Percentiles rank a stretch among this genome's conserved stretches.
Evolutionary conservation across 2,329 filamentous ascomycete genomes (phyloP).

Genomic region (Talaromyces amestolkiae): DNA sequence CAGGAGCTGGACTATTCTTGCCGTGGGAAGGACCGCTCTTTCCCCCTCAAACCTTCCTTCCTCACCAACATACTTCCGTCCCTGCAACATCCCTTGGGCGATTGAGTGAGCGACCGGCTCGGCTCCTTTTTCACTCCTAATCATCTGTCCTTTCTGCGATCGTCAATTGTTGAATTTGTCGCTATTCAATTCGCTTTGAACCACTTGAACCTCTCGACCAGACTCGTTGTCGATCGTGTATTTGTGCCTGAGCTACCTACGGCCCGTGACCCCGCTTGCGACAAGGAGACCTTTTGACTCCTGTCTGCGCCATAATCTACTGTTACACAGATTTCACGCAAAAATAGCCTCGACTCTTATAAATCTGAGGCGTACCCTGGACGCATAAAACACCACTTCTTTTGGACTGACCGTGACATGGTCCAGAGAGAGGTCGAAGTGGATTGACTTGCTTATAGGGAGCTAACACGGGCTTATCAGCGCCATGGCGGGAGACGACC

Average conservation of each 20-base stretch:
- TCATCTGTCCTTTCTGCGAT: not conserved
- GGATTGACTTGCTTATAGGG: slow-evolving; percentile 13
- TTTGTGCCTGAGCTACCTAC: slow-evolving; percentile 14
- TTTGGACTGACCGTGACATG: slow-evolving; percentile 6
- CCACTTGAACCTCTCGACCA: not conserved
- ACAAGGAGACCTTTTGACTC: not conserved
- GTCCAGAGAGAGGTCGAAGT: slow-evolving; percentile 9
- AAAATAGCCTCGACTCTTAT: not conserved
- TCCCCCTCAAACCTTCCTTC: not conserved
- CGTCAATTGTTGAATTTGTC: not conserved
- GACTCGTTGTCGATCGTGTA: not conserved
- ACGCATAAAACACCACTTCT: not conserved
- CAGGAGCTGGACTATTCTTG: slow-evolving; percentile 5
- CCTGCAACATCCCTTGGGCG: slow-evolving; percentile 7
- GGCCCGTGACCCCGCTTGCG: slow-evolving; percentile 9
- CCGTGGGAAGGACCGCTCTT: not conserved
- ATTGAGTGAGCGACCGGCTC: slow-evolving; percentile 6
- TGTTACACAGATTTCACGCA: not conserved
- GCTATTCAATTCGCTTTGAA: not conserved
- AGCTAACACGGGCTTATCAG: slow-evolving; percentile 12
- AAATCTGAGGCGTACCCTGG: not conserved
- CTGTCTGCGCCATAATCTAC: not conserved
- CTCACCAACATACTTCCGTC: slow-evolving; percentile 5
- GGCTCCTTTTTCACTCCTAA: not conserved
- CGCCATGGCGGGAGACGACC: slow-evolving; percentile 37